Base-by-base conservation (phyloP, 805 yeast species). In the Saccharomyces mikatae region DNA sequence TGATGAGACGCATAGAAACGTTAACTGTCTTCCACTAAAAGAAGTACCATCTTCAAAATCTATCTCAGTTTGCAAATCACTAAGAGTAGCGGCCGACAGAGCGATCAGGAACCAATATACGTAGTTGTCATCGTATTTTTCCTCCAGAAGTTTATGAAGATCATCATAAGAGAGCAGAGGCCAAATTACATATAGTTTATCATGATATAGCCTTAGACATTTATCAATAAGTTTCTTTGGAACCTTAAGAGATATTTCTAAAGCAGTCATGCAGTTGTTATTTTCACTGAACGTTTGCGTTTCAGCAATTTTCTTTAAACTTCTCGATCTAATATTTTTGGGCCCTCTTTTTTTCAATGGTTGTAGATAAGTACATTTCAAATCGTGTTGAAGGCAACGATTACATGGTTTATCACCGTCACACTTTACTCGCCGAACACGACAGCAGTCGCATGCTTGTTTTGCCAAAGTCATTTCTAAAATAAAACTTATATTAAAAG, bases 1-100 rank as follows among this genome's bases (percentile, higher is more conserved):
- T 0, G 98, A 92, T 68, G 94, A 99, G 13, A 94, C 77, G 67
- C 99, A 94, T 0, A 94, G 96, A 4, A 98, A 36, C 8, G 22
- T 6, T 6, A 36, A 14, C 41, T 36, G 6, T n/a, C 41, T 36
- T 36, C 41, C 98, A n/a, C 94, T 84, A 54, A 99, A 77, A 0
- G 72, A 66, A 68, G 90, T 90, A 64, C 90, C 80, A 0, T 89
- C 86, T n/a, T 94, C 80, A 75, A 82, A 64, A 36, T 80, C 85
- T 47, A 94, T 89, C 14, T 94, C 91, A 27, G 78, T 80, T 30
- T 78, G 75, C 50, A 94, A 75, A 64, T 94, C 98, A n/a, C 41
- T 36, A 2, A 36, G 41, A n/a, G 41, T 36, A 22, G 41, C 41
- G 3, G 41, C 41, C 9, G 41, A 36, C 4, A 36, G 41, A n/a